These are phyloP conservation scores for Pelagophyceae sp. DNA, from an alignment of 352 stramenopile species.

Conservation along the genomic window DNA sequence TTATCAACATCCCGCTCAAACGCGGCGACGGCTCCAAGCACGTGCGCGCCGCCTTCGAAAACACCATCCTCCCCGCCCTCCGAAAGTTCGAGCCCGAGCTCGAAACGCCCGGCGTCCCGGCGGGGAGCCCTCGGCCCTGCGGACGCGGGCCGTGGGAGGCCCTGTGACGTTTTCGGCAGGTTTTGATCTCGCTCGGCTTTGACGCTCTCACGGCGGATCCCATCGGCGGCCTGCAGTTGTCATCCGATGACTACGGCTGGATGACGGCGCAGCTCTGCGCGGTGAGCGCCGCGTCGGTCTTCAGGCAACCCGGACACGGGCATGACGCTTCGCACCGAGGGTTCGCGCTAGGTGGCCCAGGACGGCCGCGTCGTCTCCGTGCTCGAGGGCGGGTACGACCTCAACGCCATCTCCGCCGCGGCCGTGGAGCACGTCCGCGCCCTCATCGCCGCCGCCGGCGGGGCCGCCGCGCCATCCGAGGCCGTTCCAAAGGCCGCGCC, in stretches of 20 bases:
- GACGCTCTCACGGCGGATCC: conserved; percentile 43
- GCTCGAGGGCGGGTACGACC: conserved; percentile 81
- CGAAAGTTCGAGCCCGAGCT: conserved; percentile 55
- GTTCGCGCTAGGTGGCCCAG: conserved; percentile 38
- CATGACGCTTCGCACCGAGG: not conserved
- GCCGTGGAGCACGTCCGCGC: conserved; percentile 13
- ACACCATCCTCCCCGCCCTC: conserved; percentile 30
- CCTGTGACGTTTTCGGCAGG: too few species aligned
- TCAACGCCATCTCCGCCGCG: not conserved
- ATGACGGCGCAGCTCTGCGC: conserved; percentile 35
- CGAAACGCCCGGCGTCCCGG: too few species aligned
- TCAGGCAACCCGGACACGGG: not conserved
- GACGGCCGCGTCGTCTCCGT: conserved; percentile 83
- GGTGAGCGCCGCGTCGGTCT: not conserved
- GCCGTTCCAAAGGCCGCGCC: not conserved
- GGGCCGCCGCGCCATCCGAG: too few species aligned
- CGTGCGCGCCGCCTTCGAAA: not conserved
- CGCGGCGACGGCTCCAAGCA: not conserved
- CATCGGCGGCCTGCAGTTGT: conserved; percentile 42
- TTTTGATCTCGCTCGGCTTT: conserved; percentile 61
- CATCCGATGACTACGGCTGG: conserved; percentile 64
- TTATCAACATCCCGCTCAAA: not conserved
- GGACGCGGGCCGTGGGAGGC: too few species aligned
- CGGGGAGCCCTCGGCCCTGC: too few species aligned
- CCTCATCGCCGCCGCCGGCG: not conserved